Base-by-base conservation (phyloP, 208 protist species). In the Acanthamoeba lenticulata region DNA sequence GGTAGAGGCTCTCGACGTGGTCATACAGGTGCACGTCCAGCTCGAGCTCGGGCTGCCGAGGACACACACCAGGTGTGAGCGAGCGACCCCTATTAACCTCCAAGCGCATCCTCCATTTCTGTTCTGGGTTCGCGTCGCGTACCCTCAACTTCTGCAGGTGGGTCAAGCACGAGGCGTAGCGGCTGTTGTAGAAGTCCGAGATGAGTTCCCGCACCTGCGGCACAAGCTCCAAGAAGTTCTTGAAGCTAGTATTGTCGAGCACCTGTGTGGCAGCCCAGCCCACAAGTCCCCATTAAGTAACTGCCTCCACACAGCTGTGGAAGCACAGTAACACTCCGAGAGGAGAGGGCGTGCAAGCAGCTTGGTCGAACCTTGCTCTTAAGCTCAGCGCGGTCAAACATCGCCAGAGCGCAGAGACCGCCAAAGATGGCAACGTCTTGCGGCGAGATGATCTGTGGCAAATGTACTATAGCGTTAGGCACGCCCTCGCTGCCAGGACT, bases 361-460 rank as follows among this genome's bases (percentile, higher is more conserved):
- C 21, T 24, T 21, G n/a, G 32, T n/a, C 38, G 32, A 17, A 93
- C 89, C 89, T 93, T 93, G 29, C 32, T 83, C 47, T 93, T 93
- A 19, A 98, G 94, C 65, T 98, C 97, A 21, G 32, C 17, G 60
- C 97, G 90, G 65, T 97, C 96, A 94, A 98, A 98, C 24, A 97
- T 96, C 45, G 97, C 97, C n/a, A 98, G 95, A 34, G 96, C 96
- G 91, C 97, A 98, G 21, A 98, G 88, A 27, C 93, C 96, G 60
- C 96, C 96, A 94, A 97, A 97, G 7, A 97, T 57, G 17, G 96
- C 97, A 40, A 98, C 95, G 95, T 98, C 98, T 32, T 95, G 94
- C 32, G 81, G 47, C 19, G 96, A 86, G 38, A 98, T 94, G 3
- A 98, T 94, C 95, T 97, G 85, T 5, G 52, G 52, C 15, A 60